Base-by-base conservation (phyloP, 139 green algal genomes). In the Pedinophyceae sp. region DNA sequence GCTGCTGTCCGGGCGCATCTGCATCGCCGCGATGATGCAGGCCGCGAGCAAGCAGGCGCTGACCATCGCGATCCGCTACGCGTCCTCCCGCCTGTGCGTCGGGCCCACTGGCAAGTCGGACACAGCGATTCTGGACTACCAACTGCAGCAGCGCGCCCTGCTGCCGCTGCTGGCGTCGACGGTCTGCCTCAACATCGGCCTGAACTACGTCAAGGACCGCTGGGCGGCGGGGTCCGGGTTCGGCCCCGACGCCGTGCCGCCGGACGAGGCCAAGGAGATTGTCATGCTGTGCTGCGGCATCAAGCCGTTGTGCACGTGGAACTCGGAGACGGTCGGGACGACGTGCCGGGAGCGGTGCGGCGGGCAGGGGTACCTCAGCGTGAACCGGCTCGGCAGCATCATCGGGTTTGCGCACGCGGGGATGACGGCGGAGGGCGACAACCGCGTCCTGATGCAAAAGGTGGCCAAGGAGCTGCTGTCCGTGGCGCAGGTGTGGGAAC, bases 341-440 rank as follows among this genome's bases (percentile, higher is more conserved):
- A 61, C 53, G 23, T 68, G 65, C 34, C 29, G 65, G 26, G 38
- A 46, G 38, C 38, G 38, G 15, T 46, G 38, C 38, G 38, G 38
- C 38, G 38, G 38, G 38, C 80, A 94, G 70, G 86, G 86, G 50
- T 93, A 93, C 73, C 77, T 94, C 27, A 76, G 57, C 30, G 78
- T 71, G 66, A 95, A 95, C 76, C 69, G 77, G 47, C 89, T 94
- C 71, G 86, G 86, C 15, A 38, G 54, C 20, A 66, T 93, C 57
- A 77, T 95, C 27, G 84, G 83, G 29, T 93, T 93, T 70, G 75
- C 86, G 22, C 86, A 95, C 62, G 86, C 86, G 3, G 85, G 80
- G 58, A 93, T 95, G 72, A 93, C 86, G 3, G 86, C 86, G 2
- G 86, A 95, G 74, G 86, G 86, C 1, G 86, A 95, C 71, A 95